Evolutionary conservation across 179 eudicot species (phyloP), one percentile per base, ranked within the genome.

Genomic region (Silene coronaria): DNA sequence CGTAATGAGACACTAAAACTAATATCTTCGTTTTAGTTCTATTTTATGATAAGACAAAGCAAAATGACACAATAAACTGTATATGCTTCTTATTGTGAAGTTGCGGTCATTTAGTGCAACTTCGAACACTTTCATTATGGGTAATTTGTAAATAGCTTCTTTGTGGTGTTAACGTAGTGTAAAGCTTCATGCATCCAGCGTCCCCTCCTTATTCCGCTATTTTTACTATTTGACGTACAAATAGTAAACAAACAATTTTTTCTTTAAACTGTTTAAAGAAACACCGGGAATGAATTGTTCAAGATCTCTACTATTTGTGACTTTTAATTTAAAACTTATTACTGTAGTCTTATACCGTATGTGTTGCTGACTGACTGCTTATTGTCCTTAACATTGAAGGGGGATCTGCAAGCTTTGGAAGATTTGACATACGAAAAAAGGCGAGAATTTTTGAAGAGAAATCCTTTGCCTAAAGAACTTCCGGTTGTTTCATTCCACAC

Each of bases 391-490:
- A 45, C 21, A 2, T 71, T 84, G 78, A 76, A 95, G 99, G 99
- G 99, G n/a, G 98, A 96, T 82, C 81, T 96, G 83, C 93, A 87
- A 86, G 91, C 99, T 63, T 83, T 96, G 16, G 99, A 96, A 83
- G 99, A 96, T 79, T 77, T 96, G 63, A 96, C 99, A 0, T 91
- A 96, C 26, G 91, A 93, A 67, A 93, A 78, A 78, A 84, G 99
- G 77, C 85, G 82, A 70, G 96, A 88, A 28, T 96, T 96, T 74
- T 26, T 96, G 81, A 88, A 81, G 81, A 89, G 82, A 74, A 30
- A 88, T 79, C 88, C 77, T 34, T 79, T 96, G 55, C 99, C 99
- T 23, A 81, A 67, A 59, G 99, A 91, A 61, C 89, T 96, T 60
- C 99, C 98, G 3, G 82, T 89, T 5, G 96, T 96, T 22, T 96